Evolutionary conservation across 78 protist genomes (phyloP).

Genomic region (Dictyostelium purpureum): DNA sequence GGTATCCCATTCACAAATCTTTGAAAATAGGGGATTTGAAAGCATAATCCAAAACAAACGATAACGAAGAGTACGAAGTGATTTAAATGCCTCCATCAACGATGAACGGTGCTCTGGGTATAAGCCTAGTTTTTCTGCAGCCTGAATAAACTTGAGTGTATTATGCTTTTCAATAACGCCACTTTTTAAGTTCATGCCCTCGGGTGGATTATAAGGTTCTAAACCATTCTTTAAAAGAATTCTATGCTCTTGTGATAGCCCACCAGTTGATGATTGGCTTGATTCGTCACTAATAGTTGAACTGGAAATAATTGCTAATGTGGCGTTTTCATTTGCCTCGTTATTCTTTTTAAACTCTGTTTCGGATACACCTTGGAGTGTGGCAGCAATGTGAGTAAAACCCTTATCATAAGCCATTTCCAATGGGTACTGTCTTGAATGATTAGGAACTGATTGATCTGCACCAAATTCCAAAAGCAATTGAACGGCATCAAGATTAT

Average conservation of each 20-base stretch:
- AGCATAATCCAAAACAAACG: conserved; percentile 73
- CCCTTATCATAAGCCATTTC: conserved; percentile 74
- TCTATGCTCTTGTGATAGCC: conserved; percentile 2
- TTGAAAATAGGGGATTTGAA: conserved; percentile 14
- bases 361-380: conserved; percentile 34
- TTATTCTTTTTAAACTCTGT: conserved; percentile 15
- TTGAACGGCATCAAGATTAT: conserved; percentile 50
- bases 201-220: conserved; percentile 51
- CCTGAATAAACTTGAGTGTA: conserved; percentile 42
- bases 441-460: conserved; percentile 61
- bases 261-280: not conserved
- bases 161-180: conserved; percentile 62
- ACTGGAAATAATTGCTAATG: not conserved
- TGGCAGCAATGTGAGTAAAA: conserved; percentile 41
- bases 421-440: conserved; percentile 29
- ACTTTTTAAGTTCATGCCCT: not conserved
- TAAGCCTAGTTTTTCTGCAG: conserved; percentile 72
- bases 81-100: conserved; percentile 51
- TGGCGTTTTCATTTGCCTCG: not conserved
- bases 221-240: conserved; percentile 31
- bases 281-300: not conserved
- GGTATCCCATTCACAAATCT: conserved; percentile 68
- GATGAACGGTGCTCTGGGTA: conserved; percentile 46
- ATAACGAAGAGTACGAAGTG: conserved; percentile 64
- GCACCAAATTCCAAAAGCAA: conserved; percentile 28